Conservation (phyloP, 805 yeast genomes). For the Kodamaea kakaduensis region DNA sequence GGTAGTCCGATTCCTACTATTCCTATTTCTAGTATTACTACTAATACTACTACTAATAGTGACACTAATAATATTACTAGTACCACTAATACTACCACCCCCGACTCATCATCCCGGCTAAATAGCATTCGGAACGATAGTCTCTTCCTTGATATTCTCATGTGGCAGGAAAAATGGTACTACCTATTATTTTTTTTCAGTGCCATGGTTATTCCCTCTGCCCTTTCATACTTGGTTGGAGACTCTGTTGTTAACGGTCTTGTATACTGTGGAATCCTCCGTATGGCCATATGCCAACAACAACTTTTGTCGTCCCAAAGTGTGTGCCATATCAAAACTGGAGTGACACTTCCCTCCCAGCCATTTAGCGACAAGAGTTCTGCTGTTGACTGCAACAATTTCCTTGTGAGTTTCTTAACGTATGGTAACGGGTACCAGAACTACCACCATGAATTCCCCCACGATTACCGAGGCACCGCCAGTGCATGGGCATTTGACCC, state of each 20-base stretch:
- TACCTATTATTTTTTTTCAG: constrained; percentile 27
- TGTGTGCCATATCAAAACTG: constrained; percentile 59
- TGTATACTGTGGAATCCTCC: constrained; percentile 71
- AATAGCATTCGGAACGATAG: constrained; percentile 1
- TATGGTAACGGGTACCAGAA: constrained; percentile 91
- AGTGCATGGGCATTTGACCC: constrained; percentile 81
- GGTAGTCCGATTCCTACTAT: too few relatives aligned
- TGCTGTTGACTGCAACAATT: constrained; percentile 59
- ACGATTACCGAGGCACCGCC: constrained; percentile 76
- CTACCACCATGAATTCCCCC: constrained; percentile 93
- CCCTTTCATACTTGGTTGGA: constrained; percentile 23
- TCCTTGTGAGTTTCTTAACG: constrained; percentile 59
- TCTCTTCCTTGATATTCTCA: constrained; percentile 16
- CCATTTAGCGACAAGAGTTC: constrained; percentile 57
- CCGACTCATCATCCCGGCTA: background rate
- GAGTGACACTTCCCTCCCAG: constrained; percentile 55
- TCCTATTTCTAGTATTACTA: too few relatives aligned
- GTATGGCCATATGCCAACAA: constrained; percentile 74
- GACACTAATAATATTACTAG: background rate
- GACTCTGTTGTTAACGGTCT: constrained; percentile 36
- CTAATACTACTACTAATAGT: background rate
- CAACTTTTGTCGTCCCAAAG: constrained; percentile 76
- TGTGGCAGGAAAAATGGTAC: constrained; percentile 35
- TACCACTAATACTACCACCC: background rate
- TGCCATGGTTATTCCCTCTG: constrained; percentile 27